Conservation (phyloP, 768 basidiomycete genomes). For the Suillus placidus region DNA sequence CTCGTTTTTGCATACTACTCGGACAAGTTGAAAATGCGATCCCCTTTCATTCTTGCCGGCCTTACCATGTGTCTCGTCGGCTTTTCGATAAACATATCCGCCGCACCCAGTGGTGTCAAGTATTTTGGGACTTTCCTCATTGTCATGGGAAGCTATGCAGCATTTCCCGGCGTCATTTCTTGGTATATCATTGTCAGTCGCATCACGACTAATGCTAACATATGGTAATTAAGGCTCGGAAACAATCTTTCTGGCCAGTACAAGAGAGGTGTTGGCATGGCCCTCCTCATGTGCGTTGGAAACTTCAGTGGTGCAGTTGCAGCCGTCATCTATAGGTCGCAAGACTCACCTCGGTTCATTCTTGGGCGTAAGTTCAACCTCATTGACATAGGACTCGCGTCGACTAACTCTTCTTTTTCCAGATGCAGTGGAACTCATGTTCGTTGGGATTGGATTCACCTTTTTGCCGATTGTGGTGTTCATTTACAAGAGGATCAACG, state of each 20-base stretch:
- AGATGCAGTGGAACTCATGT: constrained; percentile 71
- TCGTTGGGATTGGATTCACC: constrained; percentile 65
- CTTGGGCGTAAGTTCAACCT: constrained; percentile 52
- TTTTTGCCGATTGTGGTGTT: constrained; percentile 50
- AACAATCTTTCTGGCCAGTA: constrained; percentile 51
- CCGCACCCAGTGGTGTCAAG: constrained; percentile 54
- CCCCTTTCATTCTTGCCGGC: constrained; percentile 58
- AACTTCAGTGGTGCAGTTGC: constrained; percentile 67
- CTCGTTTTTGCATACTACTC: constrained; percentile 57
- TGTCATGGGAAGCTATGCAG: constrained; percentile 63
- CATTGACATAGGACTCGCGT: background rate
- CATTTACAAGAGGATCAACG: constrained; percentile 59
- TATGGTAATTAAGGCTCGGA: constrained; percentile 3
- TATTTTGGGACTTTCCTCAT: constrained; percentile 72
- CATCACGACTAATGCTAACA: background rate
- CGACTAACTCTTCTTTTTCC: background rate
- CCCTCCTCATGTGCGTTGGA: constrained; percentile 66
- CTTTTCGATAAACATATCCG: constrained; percentile 61
- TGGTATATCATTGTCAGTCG: constrained; percentile 45
- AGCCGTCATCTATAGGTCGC: constrained; percentile 58
- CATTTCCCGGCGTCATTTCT: constrained; percentile 60
- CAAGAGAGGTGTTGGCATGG: constrained; percentile 71
- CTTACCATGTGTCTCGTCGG: constrained; percentile 55
- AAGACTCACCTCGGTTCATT: constrained; percentile 60
- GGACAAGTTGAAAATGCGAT: constrained; percentile 55